Evolutionary conservation across 2,329 filamentous ascomycete species (phyloP), one percentile per base, ranked within the genome.

Genomic region (Alternaria sp.): DNA sequence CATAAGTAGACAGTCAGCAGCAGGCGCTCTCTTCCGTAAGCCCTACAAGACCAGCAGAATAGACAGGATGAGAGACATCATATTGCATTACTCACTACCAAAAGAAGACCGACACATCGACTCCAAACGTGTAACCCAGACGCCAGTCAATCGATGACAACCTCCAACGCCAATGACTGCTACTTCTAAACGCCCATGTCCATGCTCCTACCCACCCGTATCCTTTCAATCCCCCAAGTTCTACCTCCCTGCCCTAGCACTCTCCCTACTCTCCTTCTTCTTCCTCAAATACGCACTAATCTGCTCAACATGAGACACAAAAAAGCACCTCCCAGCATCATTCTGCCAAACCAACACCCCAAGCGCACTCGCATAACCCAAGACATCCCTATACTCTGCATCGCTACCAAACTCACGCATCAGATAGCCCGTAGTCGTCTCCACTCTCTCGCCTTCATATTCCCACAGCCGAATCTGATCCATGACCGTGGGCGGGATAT

Each of bases 381-480:
- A 85, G 11, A 92, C 86, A 44, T 87, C 88, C 51, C 86, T 83
- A 74, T 92, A 95, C 75, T 94, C 91, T 57, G 85, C 85, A 52
- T 84, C 81, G 32, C 85, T 88, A 43, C 88, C 87, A 74, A 98
- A 97, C 64, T 98, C 94, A 73, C 91, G 90, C 83, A 99, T 96
- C 28, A 98, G 78, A 76, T 93, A 98, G 0, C 95, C 95, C 1
- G 86, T 82, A 5, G 89, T 93, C 1, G 91, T 88, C 77, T 91
- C 91, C 87, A 99, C 96, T 51, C 95, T 87, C 81, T 99, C 95
- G 65, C 94, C 93, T 79, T 99, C 95, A 53, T 98, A 89, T 82
- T 99, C 94, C 95, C 95, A 99, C 20, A 99, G 87, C 2, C 94
- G 87, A 72, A 99, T 97, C 82, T 99, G 95, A 79, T 99, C 95